Evolutionary conservation across 495 filamentous ascomycete genomes (phyloP), one percentile per base, ranked within the genome.

Genomic region (Aspergillus heteromorphus): DNA sequence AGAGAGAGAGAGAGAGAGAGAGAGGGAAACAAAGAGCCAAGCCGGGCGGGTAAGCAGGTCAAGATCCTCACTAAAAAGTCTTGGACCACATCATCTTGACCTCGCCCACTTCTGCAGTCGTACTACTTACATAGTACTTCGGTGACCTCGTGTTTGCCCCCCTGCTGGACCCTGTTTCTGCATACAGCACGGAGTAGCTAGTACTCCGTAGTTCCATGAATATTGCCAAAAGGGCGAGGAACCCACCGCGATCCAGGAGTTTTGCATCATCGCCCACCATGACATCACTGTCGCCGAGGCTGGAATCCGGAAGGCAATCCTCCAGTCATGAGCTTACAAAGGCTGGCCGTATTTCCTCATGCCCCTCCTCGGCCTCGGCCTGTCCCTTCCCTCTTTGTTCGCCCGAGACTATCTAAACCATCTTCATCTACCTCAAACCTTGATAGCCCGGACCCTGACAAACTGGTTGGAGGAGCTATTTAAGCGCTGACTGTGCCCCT

Each of bases 11-110:
- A 45, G 19, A 25, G 14, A 43, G 40, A 41, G 8, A 43, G 4
- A 49, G 45, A 38, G 25, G 30, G 20, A 45, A 13, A 29, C n/a
- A n/a, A n/a, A n/a, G 20, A 48, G 42, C 45, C 16, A 49, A 48
- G 30, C 20, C 31, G 30, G 41, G 38, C 31, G 27, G 23, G 49
- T 13, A 21, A 14, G 34, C 19, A 16, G 17, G n/a, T n/a, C n/a
- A n/a, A n/a, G n/a, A n/a, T n/a, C n/a, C n/a, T n/a, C n/a, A n/a
- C n/a, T n/a, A n/a, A n/a, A n/a, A n/a, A 25, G 42, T 45, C 42
- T 45, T 45, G 42, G 42, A 45, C 25, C 42, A 45, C 42, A 45
- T 45, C 42, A 45, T 45, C 20, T 18, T 27, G n/a, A n/a, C n/a
- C n/a, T n/a, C n/a, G n/a, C n/a, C n/a, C n/a, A n/a, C n/a, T n/a